Evolutionary conservation across 2,329 filamentous ascomycete species (phyloP).

Genomic region (Epichloe brachyelytri): DNA sequence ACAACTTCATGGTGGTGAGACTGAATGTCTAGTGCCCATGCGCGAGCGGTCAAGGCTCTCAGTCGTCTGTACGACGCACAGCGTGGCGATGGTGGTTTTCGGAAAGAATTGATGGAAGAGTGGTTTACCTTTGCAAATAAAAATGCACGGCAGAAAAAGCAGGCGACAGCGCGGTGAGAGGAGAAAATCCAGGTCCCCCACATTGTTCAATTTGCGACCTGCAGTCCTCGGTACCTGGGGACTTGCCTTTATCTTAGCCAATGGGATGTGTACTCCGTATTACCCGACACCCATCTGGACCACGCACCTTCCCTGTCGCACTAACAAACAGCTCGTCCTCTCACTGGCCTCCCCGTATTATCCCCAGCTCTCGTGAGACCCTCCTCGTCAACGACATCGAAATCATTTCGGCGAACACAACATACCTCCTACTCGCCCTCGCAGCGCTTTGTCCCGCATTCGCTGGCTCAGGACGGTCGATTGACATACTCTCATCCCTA

Average conservation of each 20-base stretch:
- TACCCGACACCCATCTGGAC: neutral
- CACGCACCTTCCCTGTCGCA: neutral
- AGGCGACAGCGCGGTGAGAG: neutral
- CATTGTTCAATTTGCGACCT: neutral
- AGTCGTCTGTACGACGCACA: neutral
- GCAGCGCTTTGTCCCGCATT: neutral
- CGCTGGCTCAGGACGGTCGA: neutral
- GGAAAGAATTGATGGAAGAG: neutral
- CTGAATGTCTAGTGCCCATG: neutral
- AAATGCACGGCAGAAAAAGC: neutral
- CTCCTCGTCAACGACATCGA: constrained; percentile 2
- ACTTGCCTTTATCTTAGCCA: no score
- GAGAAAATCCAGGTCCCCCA: neutral
- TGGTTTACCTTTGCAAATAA: neutral
- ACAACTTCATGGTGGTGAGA: constrained; percentile 54
- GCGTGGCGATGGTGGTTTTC: neutral
- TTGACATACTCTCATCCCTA: neutral
- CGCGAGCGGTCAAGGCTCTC: neutral
- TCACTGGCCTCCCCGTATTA: neutral
- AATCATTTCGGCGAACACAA: neutral
- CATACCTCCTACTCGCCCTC: neutral
- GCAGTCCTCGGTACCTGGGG: neutral
- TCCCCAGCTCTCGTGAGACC: constrained; percentile 2
- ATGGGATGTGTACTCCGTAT: no score
- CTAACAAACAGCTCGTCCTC: constrained; percentile 1